Base-by-base conservation (phyloP, 495 filamentous ascomycete genomes). In the Penicillium turbatum region DNA sequence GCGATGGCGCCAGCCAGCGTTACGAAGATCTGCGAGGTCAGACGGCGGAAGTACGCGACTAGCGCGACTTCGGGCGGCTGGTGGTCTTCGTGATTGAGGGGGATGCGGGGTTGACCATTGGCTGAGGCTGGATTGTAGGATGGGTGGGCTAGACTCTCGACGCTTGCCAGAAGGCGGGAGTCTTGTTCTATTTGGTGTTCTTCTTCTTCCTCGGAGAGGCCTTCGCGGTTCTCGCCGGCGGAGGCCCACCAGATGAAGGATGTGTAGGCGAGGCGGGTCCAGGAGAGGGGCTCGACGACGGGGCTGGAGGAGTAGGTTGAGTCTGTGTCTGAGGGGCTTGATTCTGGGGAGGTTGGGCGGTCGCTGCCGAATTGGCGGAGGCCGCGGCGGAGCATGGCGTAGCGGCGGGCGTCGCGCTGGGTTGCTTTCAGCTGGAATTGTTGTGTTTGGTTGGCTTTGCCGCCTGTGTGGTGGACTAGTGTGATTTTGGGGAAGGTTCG, bases 201-300 rank as follows among this genome's bases (percentile, higher is more conserved):
- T 51, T 68, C 67, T 55, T 76, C 71, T 51, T 76, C 72, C 54
- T 77, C 69, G 5, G 67, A 65, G 21, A 74, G 60, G 16, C 64
- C 73, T 19, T 82, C 79, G 2, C 85, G 79, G 66, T 88, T 83
- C 69, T 97, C 93, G 42, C 93, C 93, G 1, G 93, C 93, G 1
- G 89, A 92, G 0, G 93, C 93, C 93, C 93, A 98, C 92, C 92
- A 98, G 73, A 97, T 92, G 75, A 97, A 96, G 4, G 87, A 86
- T 24, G 80, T 83, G 64, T 97, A 97, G 8, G 92, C 92, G 11
- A 96, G 80, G 6, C 89, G 88, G 0, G 89, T 77, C 93, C 92
- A 97, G n/a, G 86, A 88, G 34, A 84, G 74, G 0, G 89, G 85
- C 59, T 96, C 91, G 39, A 88, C 79, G 21, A 90, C 76, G 30